Percentiles rank a stretch among this genome's conserved stretches.
These are phyloP conservation scores for Trichoderma sp. DNA, from an alignment of 2,329 filamentous ascomycete species.

Conservation along the genomic window DNA sequence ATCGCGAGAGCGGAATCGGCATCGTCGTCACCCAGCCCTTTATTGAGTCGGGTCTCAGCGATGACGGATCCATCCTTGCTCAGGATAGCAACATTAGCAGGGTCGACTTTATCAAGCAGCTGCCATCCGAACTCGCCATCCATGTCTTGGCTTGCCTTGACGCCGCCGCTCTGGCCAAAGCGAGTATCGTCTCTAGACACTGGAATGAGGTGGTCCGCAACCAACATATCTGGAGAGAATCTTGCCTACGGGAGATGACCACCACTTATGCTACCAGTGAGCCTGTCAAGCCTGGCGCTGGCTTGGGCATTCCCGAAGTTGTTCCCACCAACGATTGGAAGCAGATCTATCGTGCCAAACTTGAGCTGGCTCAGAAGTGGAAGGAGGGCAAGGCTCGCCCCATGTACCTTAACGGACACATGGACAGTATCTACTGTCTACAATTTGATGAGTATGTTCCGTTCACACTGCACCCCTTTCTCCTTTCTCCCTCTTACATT, in stretches of 20 bases:
- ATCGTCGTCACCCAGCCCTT: constrained; percentile 54
- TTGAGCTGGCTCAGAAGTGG: constrained; percentile 78
- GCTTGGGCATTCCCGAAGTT: constrained; percentile 57
- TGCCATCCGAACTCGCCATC: constrained; percentile 61
- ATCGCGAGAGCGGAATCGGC: constrained; percentile 65
- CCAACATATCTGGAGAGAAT: constrained; percentile 64
- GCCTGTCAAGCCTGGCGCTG: constrained; percentile 53
- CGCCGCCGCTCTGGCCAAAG: constrained; percentile 50
- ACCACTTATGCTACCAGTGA: constrained; percentile 59
- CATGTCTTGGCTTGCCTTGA: constrained; percentile 60
- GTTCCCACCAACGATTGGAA: constrained; percentile 77
- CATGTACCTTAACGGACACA: constrained; percentile 89
- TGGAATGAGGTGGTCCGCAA: constrained; percentile 54
- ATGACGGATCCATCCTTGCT: constrained; percentile 35
- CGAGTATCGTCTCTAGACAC: constrained; percentile 50
- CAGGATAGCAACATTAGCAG: constrained; percentile 49
- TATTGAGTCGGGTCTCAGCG: constrained; percentile 39
- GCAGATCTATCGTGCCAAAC: constrained; percentile 76
- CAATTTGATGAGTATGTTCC: constrained; percentile 90
- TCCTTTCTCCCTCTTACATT: neutral
- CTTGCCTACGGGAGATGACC: constrained; percentile 63
- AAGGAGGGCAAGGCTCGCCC: constrained; percentile 73
- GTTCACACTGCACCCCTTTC: neutral
- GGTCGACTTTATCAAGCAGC: constrained; percentile 57
- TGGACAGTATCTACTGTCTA: constrained; percentile 95